Evolutionary conservation across 1,139 yeast species (phyloP).

Genomic region (Keqinozyma sinolaborantium): DNA sequence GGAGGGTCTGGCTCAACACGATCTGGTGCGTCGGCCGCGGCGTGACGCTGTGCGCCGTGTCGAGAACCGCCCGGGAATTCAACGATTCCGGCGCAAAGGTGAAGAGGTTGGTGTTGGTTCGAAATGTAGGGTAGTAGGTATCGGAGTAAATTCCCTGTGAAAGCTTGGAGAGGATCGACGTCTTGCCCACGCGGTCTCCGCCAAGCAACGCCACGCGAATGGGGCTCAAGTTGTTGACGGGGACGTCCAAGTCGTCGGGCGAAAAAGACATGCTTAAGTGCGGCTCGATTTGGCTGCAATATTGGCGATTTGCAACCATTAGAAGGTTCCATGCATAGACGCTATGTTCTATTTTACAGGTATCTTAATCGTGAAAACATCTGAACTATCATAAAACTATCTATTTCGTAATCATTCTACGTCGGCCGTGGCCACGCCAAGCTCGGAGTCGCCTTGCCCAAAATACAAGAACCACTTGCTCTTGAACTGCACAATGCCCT

Average conservation of each 20-base stretch:
- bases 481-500: conserved; percentile 42
- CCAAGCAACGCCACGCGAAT: conserved; percentile 57
- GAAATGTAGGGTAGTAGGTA: conserved; percentile 66
- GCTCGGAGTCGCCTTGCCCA: conserved; percentile 44
- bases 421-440: conserved; percentile 40
- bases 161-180: conserved; percentile 49
- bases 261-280: background rate
- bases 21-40: conserved; percentile 2
- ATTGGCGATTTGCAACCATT: too few relatives aligned
- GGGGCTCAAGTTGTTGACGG: conserved; percentile 33
- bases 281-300: background rate
- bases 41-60: background rate
- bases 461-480: conserved; percentile 42
- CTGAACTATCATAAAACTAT: too few relatives aligned
- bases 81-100: conserved; percentile 43
- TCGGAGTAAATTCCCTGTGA: conserved; percentile 46
- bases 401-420: too few relatives aligned
- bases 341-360: too few relatives aligned
- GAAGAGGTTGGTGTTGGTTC: conserved; percentile 51
- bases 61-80: background rate
- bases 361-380: too few relatives aligned
- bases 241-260: conserved; percentile 10
- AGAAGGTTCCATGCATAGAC: too few relatives aligned
- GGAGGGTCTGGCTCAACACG: background rate
- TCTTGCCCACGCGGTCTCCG: conserved; percentile 49